Evolutionary conservation across 352 stramenopile genomes (phyloP).

Genomic region (Globisporangium viniferum): DNA sequence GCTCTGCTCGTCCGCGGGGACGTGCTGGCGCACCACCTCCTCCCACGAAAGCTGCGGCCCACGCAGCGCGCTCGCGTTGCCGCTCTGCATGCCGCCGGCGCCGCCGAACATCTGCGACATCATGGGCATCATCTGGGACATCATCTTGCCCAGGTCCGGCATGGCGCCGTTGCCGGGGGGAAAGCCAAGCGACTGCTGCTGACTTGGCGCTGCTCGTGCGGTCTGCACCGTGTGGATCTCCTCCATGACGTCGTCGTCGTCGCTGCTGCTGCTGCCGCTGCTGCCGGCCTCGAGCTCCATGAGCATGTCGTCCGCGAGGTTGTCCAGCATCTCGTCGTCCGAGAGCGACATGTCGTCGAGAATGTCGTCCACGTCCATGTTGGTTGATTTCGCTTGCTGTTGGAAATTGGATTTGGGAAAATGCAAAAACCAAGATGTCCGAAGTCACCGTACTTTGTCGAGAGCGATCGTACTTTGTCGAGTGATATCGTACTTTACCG

Average conservation of each 20-base stretch:
- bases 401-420: too few species aligned
- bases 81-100: slow-evolving; percentile 7
- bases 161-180: slow-evolving; percentile 24
- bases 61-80: slow-evolving; percentile 23
- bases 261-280: slow-evolving; percentile 19
- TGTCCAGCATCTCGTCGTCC: slow-evolving; percentile 84
- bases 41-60: slow-evolving; percentile 40
- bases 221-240: slow-evolving; percentile 25
- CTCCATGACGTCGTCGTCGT: slow-evolving; percentile 16
- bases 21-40: slow-evolving; percentile 63
- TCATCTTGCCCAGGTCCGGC: slow-evolving; percentile 78
- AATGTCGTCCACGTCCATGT: slow-evolving; percentile 71
- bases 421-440: too few species aligned
- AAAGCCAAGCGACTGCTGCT: slow-evolving; percentile 26
- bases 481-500: too few species aligned
- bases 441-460: too few species aligned
- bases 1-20: slow-evolving; percentile 46
- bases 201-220: slow-evolving; percentile 14
- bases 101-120: slow-evolving; percentile 79
- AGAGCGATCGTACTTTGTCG: too few species aligned
- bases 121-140: slow-evolving; percentile 88
- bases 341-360: slow-evolving; percentile 82
- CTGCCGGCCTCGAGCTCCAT: slow-evolving; percentile 51
- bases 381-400: too few species aligned
- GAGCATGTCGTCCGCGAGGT: slow-evolving; percentile 77